These are phyloP conservation scores for Neurospora intermedia DNA, from an alignment of 495 filamentous ascomycete genomes.

Conservation along the genomic window DNA sequence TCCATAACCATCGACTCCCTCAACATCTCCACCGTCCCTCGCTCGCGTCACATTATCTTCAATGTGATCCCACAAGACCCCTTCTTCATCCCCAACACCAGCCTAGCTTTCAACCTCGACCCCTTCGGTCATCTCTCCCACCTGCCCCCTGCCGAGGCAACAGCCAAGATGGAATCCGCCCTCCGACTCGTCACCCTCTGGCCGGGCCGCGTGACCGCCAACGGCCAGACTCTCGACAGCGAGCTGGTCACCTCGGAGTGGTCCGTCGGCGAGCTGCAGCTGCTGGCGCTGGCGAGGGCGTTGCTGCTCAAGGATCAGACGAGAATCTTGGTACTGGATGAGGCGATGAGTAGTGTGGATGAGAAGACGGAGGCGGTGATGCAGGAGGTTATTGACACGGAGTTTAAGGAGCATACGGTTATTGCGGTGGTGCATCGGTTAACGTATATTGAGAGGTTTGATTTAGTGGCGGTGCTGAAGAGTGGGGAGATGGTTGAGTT, in stretches of 20 bases:
- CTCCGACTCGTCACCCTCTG: conserved; percentile 2
- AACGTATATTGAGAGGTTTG: conserved; percentile 30
- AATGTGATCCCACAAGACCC: conserved; percentile 40
- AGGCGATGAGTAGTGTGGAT: conserved; percentile 29
- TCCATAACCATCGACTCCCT: conserved; percentile 71
- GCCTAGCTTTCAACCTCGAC: conserved; percentile 28
- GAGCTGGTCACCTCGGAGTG: conserved; percentile 38
- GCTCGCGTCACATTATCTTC: conserved; percentile 3
- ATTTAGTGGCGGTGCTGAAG: conserved; percentile 31
- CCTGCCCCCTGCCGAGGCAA: conserved; percentile 6
- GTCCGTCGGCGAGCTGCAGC: conserved; percentile 49
- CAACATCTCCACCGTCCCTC: conserved; percentile 60
- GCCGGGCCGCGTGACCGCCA: background rate
- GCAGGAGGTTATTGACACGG: conserved; percentile 25
- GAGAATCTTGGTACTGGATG: conserved; percentile 20
- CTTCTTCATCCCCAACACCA: conserved; percentile 36
- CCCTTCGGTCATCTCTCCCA: conserved; percentile 8
- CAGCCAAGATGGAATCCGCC: background rate
- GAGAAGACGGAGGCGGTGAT: conserved; percentile 28
- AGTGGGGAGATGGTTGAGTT: conserved; percentile 25
- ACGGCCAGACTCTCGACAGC: conserved; percentile 25
- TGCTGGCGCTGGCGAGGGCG: conserved; percentile 51
- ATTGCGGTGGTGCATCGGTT: conserved; percentile 33
- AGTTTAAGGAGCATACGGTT: conserved; percentile 33
- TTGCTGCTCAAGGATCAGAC: conserved; percentile 29